Evolutionary conservation across 345 rosid genomes (phyloP), one percentile per base, ranked within the genome.

Genomic region (Angophora floribunda): DNA sequence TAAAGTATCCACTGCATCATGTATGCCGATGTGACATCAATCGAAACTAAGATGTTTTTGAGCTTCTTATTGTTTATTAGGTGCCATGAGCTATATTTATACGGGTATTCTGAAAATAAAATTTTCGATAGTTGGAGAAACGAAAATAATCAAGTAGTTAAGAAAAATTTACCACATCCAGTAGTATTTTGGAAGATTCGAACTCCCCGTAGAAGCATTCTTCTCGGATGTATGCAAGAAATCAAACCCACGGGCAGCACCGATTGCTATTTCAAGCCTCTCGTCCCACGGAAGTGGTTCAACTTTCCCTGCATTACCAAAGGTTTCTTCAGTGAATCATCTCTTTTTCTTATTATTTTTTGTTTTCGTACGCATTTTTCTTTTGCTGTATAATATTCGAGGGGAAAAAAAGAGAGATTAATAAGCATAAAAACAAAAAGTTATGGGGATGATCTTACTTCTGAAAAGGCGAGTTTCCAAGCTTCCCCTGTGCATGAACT

Each of bases 1-100:
- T 19, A 8, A 16, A 67, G 79, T 67, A 4, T 36, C 21, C 45
- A 5, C 5, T 16, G 79, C 80, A 67, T 67, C 45, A 16, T 15
- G 7, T 16, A 1, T 32, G 4, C 45, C 6, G 0, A 32, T 1
- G 45, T 1, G 4, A 32, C 10, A 16, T 1, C 47, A 36, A 17
- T 13, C 7, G 6, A 22, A 55, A 55, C 4, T 55, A 11, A 55
- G 28, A 36, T 70, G 13, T 6, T 70, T 36, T 16, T 9, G 80
- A 32, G 13, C 24, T 65, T 57, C 9, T 4, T 26, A 11, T 59
- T 19, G 45, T 70, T 70, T 70, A 70, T 11, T 16, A 8, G 80
- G 80, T 9, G 13, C 5, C 80, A 4, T 2, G 13, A 45, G 80
- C 47, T 9, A 32, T 16, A 70, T 70, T 70, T 32, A 70, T 32